Evolutionary conservation across 768 basidiomycete genomes (phyloP).

Genomic region (Leccinum uliginosum): DNA sequence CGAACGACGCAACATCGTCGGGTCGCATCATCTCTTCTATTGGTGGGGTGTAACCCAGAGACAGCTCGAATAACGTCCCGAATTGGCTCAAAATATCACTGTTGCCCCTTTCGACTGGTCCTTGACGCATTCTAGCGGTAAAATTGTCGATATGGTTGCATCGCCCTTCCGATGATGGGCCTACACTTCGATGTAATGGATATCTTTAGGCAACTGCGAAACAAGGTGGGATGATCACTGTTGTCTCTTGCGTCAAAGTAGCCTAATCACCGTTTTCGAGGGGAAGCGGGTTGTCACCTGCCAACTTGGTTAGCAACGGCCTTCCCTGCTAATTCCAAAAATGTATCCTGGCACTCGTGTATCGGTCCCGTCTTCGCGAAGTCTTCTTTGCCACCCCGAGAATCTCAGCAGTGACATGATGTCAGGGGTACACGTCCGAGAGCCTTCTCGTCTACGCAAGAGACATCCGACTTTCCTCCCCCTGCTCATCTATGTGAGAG

Average conservation of each 20-base stretch:
- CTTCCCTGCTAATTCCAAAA: background rate
- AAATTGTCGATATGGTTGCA: too few species aligned
- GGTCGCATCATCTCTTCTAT: background rate
- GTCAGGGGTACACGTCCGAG: background rate
- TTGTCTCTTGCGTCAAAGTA: background rate
- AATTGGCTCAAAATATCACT: too few species aligned
- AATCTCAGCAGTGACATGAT: background rate
- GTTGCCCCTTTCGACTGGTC: too few species aligned
- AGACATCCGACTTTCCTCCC: background rate
- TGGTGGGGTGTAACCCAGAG: background rate
- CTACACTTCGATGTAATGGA: background rate
- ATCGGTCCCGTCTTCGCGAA: background rate
- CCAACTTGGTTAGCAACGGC: background rate
- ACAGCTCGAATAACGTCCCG: background rate
- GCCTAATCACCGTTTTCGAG: background rate
- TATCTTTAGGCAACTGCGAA: background rate
- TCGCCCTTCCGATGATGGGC: too few species aligned
- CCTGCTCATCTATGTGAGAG: background rate
- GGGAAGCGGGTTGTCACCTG: background rate
- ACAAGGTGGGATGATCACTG: background rate
- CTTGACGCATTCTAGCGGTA: background rate
- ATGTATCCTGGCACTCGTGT: background rate
- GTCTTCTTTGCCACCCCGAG: background rate
- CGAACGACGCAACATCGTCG: background rate
- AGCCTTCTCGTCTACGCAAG: background rate